phyloP scores from a whole-genome alignment of 2,329 filamentous ascomycete genomes.

The Xylaria sp. region DNA sequence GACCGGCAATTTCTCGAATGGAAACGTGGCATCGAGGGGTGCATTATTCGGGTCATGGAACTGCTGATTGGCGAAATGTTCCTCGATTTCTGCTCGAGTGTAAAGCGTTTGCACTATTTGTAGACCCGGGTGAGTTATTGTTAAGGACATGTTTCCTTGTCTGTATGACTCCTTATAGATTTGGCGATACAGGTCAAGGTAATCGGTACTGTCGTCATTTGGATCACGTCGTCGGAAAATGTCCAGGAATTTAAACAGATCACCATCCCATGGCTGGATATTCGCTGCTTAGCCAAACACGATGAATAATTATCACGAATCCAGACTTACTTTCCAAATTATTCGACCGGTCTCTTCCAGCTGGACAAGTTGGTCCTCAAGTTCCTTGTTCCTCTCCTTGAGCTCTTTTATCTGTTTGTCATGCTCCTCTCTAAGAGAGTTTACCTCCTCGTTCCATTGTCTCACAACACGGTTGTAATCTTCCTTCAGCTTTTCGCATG shows the following conservation, averaged over 20 bases:
- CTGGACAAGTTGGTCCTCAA: neutral
- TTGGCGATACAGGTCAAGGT: constrained; percentile 17
- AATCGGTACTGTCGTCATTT: neutral
- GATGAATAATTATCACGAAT: neutral
- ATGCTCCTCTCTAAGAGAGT: neutral
- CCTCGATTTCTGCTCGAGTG: neutral
- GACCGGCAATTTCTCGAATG: constrained; percentile 42
- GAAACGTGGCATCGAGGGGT: constrained; percentile 22
- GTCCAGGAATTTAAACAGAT: neutral
- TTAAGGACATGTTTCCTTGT: constrained; percentile 45
- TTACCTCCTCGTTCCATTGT: neutral
- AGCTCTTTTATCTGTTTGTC: neutral
- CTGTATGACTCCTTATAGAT: constrained; percentile 39
- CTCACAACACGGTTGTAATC: neutral
- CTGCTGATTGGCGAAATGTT: neutral
- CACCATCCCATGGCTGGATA: constrained; percentile 12
- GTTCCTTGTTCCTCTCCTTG: neutral
- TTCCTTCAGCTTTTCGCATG: neutral
- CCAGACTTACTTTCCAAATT: neutral
- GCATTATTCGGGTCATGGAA: neutral
- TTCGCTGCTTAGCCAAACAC: neutral
- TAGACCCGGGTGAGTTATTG: constrained; percentile 40
- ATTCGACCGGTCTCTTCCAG: neutral
- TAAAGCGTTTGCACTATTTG: constrained; percentile 21
- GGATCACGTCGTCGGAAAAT: neutral